These are phyloP conservation scores for Zygoascus hellenicus DNA, from an alignment of 1,139 yeast species.

Conservation along the genomic window DNA sequence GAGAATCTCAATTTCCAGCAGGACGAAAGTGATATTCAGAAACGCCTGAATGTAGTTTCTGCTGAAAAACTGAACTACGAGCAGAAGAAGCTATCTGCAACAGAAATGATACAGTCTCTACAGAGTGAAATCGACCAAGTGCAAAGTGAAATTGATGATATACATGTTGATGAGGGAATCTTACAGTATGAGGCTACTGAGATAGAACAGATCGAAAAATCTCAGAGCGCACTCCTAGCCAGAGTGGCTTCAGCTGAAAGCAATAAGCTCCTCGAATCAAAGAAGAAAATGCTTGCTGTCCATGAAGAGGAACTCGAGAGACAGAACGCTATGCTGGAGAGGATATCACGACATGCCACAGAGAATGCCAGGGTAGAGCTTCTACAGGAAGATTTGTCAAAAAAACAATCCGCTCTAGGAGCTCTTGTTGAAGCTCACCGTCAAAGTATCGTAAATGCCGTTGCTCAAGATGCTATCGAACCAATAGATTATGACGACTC, in stretches of 20 bases:
- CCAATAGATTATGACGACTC: conserved; percentile 7
- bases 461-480: conserved; percentile 24
- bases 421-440: conserved; percentile 26
- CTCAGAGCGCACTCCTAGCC: conserved; percentile 25
- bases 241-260: conserved; percentile 14
- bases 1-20: conserved; percentile 13
- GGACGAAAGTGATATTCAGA: conserved; percentile 23
- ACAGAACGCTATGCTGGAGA: conserved; percentile 45
- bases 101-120: conserved; percentile 35
- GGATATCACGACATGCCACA: conserved; percentile 55
- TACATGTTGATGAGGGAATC: conserved; percentile 40
- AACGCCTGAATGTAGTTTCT: conserved; percentile 28
- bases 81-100: conserved; percentile 39
- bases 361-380: conserved; percentile 47
- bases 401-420: conserved; percentile 29
- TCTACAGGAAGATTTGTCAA: conserved; percentile 36
- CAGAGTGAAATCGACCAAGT: conserved; percentile 34
- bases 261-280: conserved; percentile 29
- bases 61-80: conserved; percentile 39
- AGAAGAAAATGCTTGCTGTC: conserved; percentile 38
- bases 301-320: conserved; percentile 54
- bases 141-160: conserved; percentile 36
- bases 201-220: conserved; percentile 35
- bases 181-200: conserved; percentile 36
- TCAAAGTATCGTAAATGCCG: conserved; percentile 17